Evolutionary conservation across 176 grass and related monocot genomes (phyloP).

Genomic region (Pontederia paniculata): DNA sequence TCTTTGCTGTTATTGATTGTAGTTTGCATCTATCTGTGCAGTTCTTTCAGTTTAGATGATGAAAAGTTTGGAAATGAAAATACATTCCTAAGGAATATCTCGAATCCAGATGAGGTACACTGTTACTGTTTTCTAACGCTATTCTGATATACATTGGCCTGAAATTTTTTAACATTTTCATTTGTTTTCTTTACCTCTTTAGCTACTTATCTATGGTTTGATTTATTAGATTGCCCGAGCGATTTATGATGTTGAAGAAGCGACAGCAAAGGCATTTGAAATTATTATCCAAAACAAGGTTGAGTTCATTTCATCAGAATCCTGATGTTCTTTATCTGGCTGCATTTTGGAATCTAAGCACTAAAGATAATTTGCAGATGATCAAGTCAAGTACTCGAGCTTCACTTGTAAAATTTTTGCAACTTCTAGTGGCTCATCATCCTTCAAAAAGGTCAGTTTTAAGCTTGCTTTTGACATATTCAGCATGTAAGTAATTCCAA

Average conservation of each 20-base stretch:
- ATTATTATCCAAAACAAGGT: slow-evolving; percentile 96
- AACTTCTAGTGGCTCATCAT: slow-evolving; percentile 93
- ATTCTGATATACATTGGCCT: background rate
- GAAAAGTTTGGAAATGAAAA: slow-evolving; percentile 86
- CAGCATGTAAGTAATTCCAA: background rate
- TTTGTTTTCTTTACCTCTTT: slow-evolving; percentile 19
- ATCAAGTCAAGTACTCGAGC: slow-evolving; percentile 65
- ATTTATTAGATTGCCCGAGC: slow-evolving; percentile 58
- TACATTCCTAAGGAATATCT: slow-evolving; percentile 48
- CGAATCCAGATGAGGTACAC: slow-evolving; percentile 61
- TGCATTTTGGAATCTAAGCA: background rate
- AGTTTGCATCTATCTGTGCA: slow-evolving; percentile 25
- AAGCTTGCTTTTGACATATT: slow-evolving; percentile 5
- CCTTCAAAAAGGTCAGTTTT: slow-evolving; percentile 79
- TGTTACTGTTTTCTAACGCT: background rate
- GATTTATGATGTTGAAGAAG: slow-evolving; percentile 91
- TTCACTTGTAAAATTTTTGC: slow-evolving; percentile 74
- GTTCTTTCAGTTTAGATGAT: slow-evolving; percentile 87
- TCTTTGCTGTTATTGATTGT: background rate
- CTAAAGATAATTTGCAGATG: slow-evolving; percentile 47
- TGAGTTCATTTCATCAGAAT: slow-evolving; percentile 20
- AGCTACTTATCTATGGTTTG: background rate
- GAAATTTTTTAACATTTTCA: background rate
- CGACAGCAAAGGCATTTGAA: slow-evolving; percentile 68
- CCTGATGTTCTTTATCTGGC: background rate